phyloP scores from a whole-genome alignment of 768 basidiomycete species.

The Lyophyllum semitale region DNA sequence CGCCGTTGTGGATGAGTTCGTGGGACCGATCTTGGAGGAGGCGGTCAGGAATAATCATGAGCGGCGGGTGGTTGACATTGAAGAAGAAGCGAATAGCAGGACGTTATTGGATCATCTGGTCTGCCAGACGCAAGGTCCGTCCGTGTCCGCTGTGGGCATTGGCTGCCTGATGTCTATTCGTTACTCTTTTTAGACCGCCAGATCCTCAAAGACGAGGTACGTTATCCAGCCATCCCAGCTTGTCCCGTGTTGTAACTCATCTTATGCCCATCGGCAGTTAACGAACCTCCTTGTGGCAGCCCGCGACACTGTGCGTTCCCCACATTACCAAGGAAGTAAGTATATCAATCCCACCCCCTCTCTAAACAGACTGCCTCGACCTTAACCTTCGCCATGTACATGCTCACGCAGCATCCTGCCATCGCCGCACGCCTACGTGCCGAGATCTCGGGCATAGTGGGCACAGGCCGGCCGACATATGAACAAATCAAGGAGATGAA shows the following conservation, averaged over 20 bases:
- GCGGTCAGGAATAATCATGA: conserved; percentile 42
- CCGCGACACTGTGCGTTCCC: conserved; percentile 38
- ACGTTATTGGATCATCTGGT: conserved; percentile 55
- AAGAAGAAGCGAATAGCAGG: conserved; percentile 28
- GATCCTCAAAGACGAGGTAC: conserved; percentile 24
- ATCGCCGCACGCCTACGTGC: conserved; percentile 46
- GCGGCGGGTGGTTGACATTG: conserved; percentile 19
- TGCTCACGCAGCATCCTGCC: conserved; percentile 53
- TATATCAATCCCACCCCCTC: not conserved
- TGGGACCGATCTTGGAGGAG: conserved; percentile 53
- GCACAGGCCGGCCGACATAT: conserved; percentile 48
- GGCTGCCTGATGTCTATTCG: not conserved
- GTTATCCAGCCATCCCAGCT: not conserved
- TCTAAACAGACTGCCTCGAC: conserved; percentile 43
- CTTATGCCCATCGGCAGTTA: conserved; percentile 5
- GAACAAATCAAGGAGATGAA: conserved; percentile 61
- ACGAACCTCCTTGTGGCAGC: conserved; percentile 46
- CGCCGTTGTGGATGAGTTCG: conserved; percentile 48
- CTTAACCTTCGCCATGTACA: conserved; percentile 56
- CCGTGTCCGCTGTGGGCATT: not conserved
- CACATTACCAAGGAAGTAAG: not conserved
- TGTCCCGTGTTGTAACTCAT: not conserved
- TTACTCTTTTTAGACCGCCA: conserved; percentile 12
- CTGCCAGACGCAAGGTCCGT: conserved; percentile 52
- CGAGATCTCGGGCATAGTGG: conserved; percentile 50